Evolutionary conservation across 176 grass and related monocot genomes (phyloP), one percentile per base, ranked within the genome.

Genomic region (Leersia perrieri): DNA sequence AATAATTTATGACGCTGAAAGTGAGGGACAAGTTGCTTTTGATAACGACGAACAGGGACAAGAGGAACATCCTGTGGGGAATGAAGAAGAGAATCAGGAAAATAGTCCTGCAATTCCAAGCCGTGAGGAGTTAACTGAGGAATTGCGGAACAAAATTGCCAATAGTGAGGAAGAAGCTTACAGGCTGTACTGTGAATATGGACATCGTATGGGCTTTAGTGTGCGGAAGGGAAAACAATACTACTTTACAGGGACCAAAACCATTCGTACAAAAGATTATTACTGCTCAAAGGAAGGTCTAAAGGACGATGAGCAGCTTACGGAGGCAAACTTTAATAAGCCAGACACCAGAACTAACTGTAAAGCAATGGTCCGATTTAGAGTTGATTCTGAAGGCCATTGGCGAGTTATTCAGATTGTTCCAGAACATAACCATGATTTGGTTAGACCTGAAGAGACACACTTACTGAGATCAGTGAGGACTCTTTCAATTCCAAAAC

Each of bases 251-350:
- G 93, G 93, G 27, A 92, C 84, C 29, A 95, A 95, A 82, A 74
- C 42, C 60, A 89, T 92, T 42, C 87, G 93, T 10, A 90, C 90
- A 7, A 92, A 92, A 84, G 93, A 95, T 74, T 95, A 95, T 83
- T 92, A 92, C 86, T 95, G 93, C 84, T 95, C 93, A 29, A 95
- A 95, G 72, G 93, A 92, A 88, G 93, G 93, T 74, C 80, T 91
- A 84, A 86, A 89, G 74, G 90, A 95, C 45, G 90, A 95, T 23
- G 93, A 95, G 35, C 85, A 85, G 73, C 77, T 85, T 68, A 91
- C 86, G 1, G 90, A 92, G 72, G 78, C 90, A 60, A 92, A 92
- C 81, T 89, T 89, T 75, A 90, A 87, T 42, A 87, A 83, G 57
- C 88, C 84, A 45, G 93, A 95, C 72, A 92, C 90, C 28, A 84